Evolutionary conservation across 2,329 filamentous ascomycete genomes (phyloP), one percentile per base, ranked within the genome.

Genomic region (Harringtonia lauricola): DNA sequence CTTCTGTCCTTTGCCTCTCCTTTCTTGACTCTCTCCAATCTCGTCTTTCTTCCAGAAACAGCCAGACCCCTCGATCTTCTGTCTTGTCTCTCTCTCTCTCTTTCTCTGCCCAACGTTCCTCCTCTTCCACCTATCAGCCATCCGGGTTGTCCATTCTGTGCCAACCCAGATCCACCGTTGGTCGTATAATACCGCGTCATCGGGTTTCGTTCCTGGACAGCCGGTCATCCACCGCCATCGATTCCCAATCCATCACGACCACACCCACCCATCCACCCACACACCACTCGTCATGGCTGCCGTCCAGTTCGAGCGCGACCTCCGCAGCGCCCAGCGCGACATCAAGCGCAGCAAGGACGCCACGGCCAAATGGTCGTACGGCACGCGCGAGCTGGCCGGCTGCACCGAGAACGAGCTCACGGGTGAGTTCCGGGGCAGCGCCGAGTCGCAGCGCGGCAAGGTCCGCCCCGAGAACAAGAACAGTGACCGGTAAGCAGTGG

Each of bases 331-430:
- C 41, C 55, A 60, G 47, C 62, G 61, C 47, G 65, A 66, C 53
- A 61, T 57, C 51, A 69, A 69, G 58, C 64, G 67, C 43, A 51
- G 49, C 55, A 69, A 68, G 56, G 64, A 69, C 51, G 59, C 59
- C 5, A 51, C 48, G 18, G 51, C 55, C 44, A 70, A 70, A 54
- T 71, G 67, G 67, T 56, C 60, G 9, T 55, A 59, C 14, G 66
- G 67, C 43, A 45, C 49, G 21, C 60, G 63, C 5, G 52, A 57
- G 3, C 52, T 54, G 28, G 24, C 55, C 21, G 64, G 62, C 17
- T 51, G 55, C 39, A 13, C 19, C 17, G 18, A 18, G 14, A 42
- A 52, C 41, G 36, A 26, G 19, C 8, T 49, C 18, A 52, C 49
- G n/a, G 33, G 40, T 31, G 46, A 51, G 37, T 39, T 46, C 40